Base-by-base conservation (phyloP, 192 early-diverging fungal species). In the Gryganskiella cystojenkinii region DNA sequence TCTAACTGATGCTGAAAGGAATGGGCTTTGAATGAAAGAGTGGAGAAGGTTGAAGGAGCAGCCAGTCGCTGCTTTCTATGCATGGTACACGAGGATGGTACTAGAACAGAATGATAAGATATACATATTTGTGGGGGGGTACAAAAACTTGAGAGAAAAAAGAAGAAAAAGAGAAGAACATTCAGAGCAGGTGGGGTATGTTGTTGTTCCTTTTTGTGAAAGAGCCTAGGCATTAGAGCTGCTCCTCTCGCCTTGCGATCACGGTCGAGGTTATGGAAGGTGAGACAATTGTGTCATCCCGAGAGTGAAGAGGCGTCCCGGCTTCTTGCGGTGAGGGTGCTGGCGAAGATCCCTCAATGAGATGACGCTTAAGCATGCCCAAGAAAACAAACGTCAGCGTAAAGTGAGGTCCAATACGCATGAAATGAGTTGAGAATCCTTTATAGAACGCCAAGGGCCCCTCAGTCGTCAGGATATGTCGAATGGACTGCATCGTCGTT, bases 321-420 rank as follows among this genome's bases (percentile, higher is more conserved):
- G 14, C 35, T 50, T 20, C 44, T 10, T 35, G 45, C 30, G n/a
- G 51, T 6, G 30, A 44, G 24, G 31, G 20, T 24, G 33, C 24
- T 17, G 52, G 60, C 3, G 46, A 14, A 11, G 74, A 69, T 37
- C 74, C 74, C 42, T 78, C 74, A 40, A 78, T 78, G 22, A 78
- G 30, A 8, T 78, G 61, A 10, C 83, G 68, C 40, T 83, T 80
- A 25, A 83, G 57, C 64, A 90, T 85, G 50, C 90, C 91, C 51
- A 92, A 54, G 66, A 92, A 91, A 19, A 92, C 89, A 71, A 92
- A 92, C 4, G 91, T 92, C 34, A 92, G 71, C 43, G 90, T 92
- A 53, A 93, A 93, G 66, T 93, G 92, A 42, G 92, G 92, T 17
- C 92, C 92, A 64, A 93, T 93, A 28, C 92, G 83, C 74, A 93